These are phyloP conservation scores for Elaeis guineensis DNA, from an alignment of 176 grass and related monocot genomes.

Conservation along the genomic window DNA sequence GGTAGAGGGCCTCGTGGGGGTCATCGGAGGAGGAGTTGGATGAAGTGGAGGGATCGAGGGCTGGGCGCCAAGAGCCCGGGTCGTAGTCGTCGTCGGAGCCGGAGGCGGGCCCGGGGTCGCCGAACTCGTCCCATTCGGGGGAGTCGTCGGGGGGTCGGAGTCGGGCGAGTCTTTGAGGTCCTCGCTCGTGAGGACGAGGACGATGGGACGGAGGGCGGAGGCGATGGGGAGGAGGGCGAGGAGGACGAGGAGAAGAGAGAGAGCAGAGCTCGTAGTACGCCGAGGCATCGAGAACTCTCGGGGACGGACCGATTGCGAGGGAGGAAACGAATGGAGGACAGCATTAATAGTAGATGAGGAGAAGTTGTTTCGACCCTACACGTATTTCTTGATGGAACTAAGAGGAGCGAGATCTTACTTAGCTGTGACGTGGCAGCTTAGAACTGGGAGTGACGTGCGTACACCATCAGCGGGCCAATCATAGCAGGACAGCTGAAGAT, in stretches of 20 bases:
- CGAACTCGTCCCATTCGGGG: slow-evolving; percentile 86
- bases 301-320: too few relatives aligned
- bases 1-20: slow-evolving; percentile 11
- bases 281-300: slow-evolving; percentile 25
- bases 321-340: too few relatives aligned
- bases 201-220: slow-evolving; percentile 41
- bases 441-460: too few relatives aligned
- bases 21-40: slow-evolving; percentile 19
- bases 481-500: too few relatives aligned
- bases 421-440: too few relatives aligned
- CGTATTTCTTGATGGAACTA: too few relatives aligned
- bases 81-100: slow-evolving; percentile 37
- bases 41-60: slow-evolving; percentile 46
- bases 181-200: slow-evolving; percentile 66
- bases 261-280: slow-evolving; percentile 19
- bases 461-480: too few relatives aligned
- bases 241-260: slow-evolving; percentile 10
- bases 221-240: slow-evolving; percentile 20
- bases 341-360: too few relatives aligned
- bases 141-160: slow-evolving; percentile 11
- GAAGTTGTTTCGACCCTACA: too few relatives aligned
- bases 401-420: too few relatives aligned
- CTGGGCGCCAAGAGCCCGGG: slow-evolving; percentile 47
- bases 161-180: slow-evolving; percentile 63
- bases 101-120: slow-evolving; percentile 31